Conservation (phyloP, 129 eudicot species). For the Erigeron canadensis region DNA sequence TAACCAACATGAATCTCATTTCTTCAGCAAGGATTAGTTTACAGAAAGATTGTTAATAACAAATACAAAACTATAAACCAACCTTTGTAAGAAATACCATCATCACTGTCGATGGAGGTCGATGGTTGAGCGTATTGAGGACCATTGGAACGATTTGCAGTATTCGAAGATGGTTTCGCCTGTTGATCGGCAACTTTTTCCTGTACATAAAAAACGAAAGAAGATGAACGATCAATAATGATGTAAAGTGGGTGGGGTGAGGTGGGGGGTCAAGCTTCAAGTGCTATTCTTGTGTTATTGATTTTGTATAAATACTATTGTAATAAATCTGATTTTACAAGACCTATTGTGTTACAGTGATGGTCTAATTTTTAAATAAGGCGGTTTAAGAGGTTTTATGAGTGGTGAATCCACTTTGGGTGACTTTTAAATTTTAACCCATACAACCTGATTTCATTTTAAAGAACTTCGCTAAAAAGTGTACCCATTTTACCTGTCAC, state of each 20-base stretch:
- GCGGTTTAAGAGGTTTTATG: background rate
- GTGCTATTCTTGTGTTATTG: background rate
- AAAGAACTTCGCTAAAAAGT: background rate
- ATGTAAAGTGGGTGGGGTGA: background rate
- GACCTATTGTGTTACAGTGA: background rate
- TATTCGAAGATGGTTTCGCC: slow-evolving; percentile 47
- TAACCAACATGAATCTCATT: background rate
- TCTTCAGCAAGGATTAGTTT: background rate
- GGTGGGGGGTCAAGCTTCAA: background rate
- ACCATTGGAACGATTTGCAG: slow-evolving; percentile 42
- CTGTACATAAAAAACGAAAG: slow-evolving; percentile 27
- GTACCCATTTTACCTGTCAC: background rate
- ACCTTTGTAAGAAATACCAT: slow-evolving; percentile 68
- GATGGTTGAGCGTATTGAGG: slow-evolving; percentile 48
- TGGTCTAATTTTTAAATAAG: background rate
- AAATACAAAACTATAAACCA: slow-evolving; percentile 3
- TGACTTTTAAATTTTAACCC: background rate
- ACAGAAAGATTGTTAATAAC: background rate
- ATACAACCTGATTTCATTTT: background rate
- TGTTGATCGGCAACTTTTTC: slow-evolving; percentile 53
- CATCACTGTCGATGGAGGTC: slow-evolving; percentile 54
- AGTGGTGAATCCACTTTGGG: background rate
- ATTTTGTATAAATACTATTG: background rate
- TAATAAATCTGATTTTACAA: background rate
- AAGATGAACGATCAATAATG: background rate